Evolutionary conservation across 805 yeast species (phyloP).

Genomic region (Pichia pseudocactophila): DNA sequence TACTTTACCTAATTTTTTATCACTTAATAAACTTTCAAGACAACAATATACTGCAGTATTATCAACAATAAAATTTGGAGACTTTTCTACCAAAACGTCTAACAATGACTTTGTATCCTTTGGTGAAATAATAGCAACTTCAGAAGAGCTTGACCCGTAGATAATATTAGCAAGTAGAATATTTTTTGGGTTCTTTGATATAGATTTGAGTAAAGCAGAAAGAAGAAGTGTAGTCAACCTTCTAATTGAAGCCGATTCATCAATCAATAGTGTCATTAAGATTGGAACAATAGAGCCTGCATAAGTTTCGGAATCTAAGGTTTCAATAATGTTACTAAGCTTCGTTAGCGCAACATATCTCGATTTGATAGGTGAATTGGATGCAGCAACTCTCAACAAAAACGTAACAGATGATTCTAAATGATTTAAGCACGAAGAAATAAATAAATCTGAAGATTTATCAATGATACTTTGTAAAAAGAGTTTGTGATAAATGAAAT

Average conservation of each 20-base stretch:
- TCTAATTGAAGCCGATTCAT: slow-evolving; percentile 44
- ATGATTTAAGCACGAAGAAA: slow-evolving; percentile 14
- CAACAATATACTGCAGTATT: slow-evolving; percentile 34
- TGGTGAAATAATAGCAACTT: slow-evolving; percentile 52
- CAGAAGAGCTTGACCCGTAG: slow-evolving; percentile 42
- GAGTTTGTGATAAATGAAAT: slow-evolving; percentile 32
- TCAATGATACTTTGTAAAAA: slow-evolving; percentile 36
- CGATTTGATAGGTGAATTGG: slow-evolving; percentile 50
- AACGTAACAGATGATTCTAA: slow-evolving; percentile 40
- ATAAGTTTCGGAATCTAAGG: slow-evolving; percentile 26
- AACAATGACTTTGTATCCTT: slow-evolving; percentile 49
- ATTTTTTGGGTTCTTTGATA: slow-evolving; percentile 24
- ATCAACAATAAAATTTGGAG: slow-evolving; percentile 42
- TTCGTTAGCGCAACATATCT: slow-evolving; percentile 41
- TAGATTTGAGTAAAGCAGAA: slow-evolving; percentile 23
- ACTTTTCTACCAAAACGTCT: slow-evolving; percentile 29
- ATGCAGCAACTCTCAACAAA: slow-evolving; percentile 44
- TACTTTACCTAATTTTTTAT: slow-evolving; percentile 48
- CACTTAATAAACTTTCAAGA: slow-evolving; percentile 31
- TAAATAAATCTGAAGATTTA: slow-evolving; percentile 13
- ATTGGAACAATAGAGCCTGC: slow-evolving; percentile 52
- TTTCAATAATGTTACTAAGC: slow-evolving; percentile 30
- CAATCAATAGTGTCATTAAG: slow-evolving; percentile 44
- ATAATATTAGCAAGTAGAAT: slow-evolving; percentile 46
- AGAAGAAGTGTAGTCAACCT: slow-evolving; percentile 31